A percentile compares a stretch with the other conserved stretches of the same genome.
Conservation (phyloP, 768 basidiomycete genomes). For the Gloeopeniophorella convolvens region DNA sequence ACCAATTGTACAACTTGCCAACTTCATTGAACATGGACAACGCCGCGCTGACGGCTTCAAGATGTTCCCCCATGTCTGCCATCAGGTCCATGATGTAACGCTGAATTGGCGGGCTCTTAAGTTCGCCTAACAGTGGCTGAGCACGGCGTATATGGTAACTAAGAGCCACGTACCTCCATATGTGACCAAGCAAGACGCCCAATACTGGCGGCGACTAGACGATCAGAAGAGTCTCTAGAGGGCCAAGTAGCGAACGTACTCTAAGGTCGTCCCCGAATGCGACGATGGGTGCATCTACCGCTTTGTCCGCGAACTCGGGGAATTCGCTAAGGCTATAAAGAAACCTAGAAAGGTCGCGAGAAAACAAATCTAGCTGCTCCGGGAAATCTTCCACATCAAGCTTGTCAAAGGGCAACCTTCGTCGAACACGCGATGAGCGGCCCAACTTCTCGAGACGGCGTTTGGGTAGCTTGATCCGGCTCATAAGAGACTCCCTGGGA, state of each 20-base stretch:
- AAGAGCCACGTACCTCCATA: constrained; percentile 43
- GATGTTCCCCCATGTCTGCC: constrained; percentile 66
- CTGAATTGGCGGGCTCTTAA: constrained; percentile 63
- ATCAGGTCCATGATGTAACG: constrained; percentile 67
- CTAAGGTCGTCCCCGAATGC: constrained; percentile 66
- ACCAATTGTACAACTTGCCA: constrained; percentile 37
- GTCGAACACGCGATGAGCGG: neutral
- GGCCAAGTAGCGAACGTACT: constrained; percentile 34
- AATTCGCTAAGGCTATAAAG: constrained; percentile 69
- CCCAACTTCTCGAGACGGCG: neutral
- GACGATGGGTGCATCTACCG: constrained; percentile 57
- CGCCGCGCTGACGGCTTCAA: constrained; percentile 59
- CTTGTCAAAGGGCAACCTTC: neutral
- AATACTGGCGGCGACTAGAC: constrained; percentile 42
- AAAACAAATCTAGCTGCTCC: too few relatives aligned
- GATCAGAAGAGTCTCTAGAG: neutral
- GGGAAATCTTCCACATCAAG: neutral
- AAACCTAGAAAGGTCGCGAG: constrained; percentile 65
- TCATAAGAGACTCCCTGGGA: constrained; percentile 33
- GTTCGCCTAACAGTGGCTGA: constrained; percentile 43
- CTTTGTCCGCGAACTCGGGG: constrained; percentile 71
- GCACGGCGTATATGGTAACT: neutral
- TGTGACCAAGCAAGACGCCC: constrained; percentile 64
- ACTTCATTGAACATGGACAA: constrained; percentile 71
- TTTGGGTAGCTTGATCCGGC: constrained; percentile 24